These are phyloP conservation scores for Eudorina sp. DNA, from an alignment of 139 green algal genomes.

Conservation along the genomic window DNA sequence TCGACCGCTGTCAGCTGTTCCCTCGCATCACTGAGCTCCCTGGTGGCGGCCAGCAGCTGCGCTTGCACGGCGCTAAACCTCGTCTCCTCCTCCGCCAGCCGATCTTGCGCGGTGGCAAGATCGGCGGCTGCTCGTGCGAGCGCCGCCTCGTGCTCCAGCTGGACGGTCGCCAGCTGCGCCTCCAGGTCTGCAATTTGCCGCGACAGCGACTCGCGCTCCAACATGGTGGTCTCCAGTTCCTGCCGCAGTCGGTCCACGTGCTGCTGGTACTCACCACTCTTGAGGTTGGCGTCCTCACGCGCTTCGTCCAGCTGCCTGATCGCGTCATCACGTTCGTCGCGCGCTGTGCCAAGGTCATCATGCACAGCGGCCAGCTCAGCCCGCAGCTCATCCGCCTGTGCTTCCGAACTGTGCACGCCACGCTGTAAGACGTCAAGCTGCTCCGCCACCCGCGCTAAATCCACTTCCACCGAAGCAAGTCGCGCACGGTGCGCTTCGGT, in stretches of 20 bases:
- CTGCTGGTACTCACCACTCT: not conserved
- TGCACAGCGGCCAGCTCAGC: not conserved
- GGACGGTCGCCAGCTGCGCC: not conserved
- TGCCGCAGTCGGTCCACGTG: not conserved
- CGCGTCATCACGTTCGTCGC: constrained; percentile 1
- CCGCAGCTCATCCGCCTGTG: constrained; percentile 9
- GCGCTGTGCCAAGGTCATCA: not conserved
- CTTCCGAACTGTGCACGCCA: not conserved
- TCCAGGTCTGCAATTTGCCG: not conserved
- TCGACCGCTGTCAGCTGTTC: not conserved
- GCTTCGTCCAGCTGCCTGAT: not conserved
- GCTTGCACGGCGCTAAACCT: not conserved
- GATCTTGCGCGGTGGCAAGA: not conserved
- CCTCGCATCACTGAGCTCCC: not conserved
- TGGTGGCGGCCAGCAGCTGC: not conserved
- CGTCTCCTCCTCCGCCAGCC: not conserved
- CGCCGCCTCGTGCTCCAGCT: not conserved
- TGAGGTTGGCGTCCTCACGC: not conserved
- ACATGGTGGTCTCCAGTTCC: not conserved
- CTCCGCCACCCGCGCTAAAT: not conserved
- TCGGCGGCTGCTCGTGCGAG: not conserved
- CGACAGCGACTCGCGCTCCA: not conserved
- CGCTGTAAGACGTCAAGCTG: not conserved
- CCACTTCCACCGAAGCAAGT: constrained; percentile 4
- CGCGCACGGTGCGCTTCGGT: not conserved